Evolutionary conservation across 1,284 basidiomycete genomes (phyloP), one percentile per base, ranked within the genome.

Genomic region (Moesziomyces sp.): DNA sequence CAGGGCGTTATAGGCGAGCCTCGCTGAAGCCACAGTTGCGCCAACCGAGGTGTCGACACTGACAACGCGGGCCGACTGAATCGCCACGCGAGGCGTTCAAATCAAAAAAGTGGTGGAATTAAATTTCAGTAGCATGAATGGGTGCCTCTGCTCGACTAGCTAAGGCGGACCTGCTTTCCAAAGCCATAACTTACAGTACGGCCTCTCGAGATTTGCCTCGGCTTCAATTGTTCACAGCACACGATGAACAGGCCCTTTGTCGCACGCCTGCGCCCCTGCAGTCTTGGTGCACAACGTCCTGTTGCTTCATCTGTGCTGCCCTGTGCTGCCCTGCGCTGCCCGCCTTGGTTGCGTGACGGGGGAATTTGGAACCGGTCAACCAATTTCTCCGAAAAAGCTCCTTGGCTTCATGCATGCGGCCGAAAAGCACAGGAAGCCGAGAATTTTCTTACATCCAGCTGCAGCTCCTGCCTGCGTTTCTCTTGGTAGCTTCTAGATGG

Each of bases 361-460:
- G 1, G 16, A 40, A 40, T 40, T 40, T 40, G 4, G 16, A 38
- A 40, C 18, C 38, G 38, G 38, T 40, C 38, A 40, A 40, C 38
- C 38, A 40, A 40, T 40, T 40, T 40, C 38, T 40, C 38, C 38
- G 38, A 40, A 40, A 40, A 40, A 40, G 38, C 38, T 40, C 38
- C 38, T 40, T 40, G 38, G 38, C 30, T 34, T 40, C 38, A 40
- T 40, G 38, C 38, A 40, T 40, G 38, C 38, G 38, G 14, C 4
- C 38, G 30, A 40, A 40, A 40, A 7, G 38, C 38, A 40, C 16
- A 18, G 38, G 38, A 40, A 14, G 38, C 38, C 38, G 38, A 40
- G 38, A 40, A 18, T 40, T 16, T 40, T 40, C 18, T 40, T 40
- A 16, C 6, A 40, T 13, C 30, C 11, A 40, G 11, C 14, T 18